Base-by-base conservation (phyloP, 2,329 filamentous ascomycete genomes). In the Aspergillus hiratsukae region DNA sequence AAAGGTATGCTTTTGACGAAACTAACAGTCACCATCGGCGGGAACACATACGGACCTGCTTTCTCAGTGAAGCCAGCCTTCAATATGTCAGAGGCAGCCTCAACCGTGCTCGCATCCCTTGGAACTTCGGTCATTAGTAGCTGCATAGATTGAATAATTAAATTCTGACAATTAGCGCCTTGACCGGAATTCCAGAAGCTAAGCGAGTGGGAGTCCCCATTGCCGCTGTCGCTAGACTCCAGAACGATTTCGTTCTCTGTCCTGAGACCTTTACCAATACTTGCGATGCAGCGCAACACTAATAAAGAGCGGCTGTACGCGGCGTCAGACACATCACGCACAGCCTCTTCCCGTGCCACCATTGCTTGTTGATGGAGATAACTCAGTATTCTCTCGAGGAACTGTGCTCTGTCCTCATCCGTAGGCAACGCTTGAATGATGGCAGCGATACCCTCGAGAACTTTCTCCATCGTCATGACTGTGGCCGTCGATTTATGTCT, bases 61-160 rank as follows among this genome's bases (percentile, higher is more conserved):
- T 64, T 66, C 56, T 79, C 77, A 3, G 76, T 78, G 56, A 74
- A 78, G 3, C 76, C 76, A 10, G 76, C 75, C 59, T 73, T 77
- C 40, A 79, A 61, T 21, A 79, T 73, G 51, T 78, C 75, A 60
- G 76, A 79, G 7, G 75, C 71, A 6, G 75, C 73, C 63, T 78
- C 76, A 21, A 78, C 72, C 9, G 78, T 74, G n/a, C 68, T 66
- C 49, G 67, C 68, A 52, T 78, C 75, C 31, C 70, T 62, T 7
- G 72, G 70, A 40, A 77, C 76, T 25, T 72, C 68, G 29, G 69
- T 68, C 49, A 75, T 66, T n/a, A 78, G 64, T 25, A 73, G 67
- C 29, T 74, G 66, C 63, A 78, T 68, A 25, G 72, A 72, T 57
- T 76, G 68, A 64, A 78, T 72, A 25, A 76, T 71, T 43, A 72